Conservation (phyloP, 495 filamentous ascomycete genomes). For the Neurospora tetrasperma region DNA sequence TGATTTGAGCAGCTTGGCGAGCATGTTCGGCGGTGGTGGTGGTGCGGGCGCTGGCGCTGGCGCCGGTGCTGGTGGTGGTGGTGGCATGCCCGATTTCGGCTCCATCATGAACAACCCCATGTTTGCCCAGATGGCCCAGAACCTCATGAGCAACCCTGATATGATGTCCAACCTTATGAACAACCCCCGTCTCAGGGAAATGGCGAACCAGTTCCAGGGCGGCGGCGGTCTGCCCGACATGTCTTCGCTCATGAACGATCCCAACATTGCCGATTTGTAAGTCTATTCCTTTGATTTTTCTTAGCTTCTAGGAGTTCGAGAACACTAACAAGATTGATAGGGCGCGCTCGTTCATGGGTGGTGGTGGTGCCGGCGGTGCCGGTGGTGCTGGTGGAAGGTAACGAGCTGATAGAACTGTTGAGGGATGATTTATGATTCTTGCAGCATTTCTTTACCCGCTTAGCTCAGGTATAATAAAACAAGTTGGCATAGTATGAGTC, state of each 20-base stretch:
- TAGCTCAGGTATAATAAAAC: not conserved
- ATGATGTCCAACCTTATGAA: slow-evolving; percentile 83
- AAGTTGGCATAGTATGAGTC: not conserved
- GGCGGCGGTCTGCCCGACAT: slow-evolving; percentile 85
- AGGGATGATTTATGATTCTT: not conserved
- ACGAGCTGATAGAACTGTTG: not conserved
- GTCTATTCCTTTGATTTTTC: slow-evolving; percentile 19
- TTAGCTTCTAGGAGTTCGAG: not conserved
- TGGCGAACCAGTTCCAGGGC: slow-evolving; percentile 60
- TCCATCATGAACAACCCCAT: slow-evolving; percentile 94
- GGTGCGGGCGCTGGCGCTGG: slow-evolving; percentile 33
- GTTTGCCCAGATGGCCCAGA: slow-evolving; percentile 93
- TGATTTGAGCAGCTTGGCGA: slow-evolving; percentile 44
- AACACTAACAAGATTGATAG: slow-evolving; percentile 26
- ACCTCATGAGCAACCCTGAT: slow-evolving; percentile 90
- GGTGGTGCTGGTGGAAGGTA: slow-evolving; percentile 25
- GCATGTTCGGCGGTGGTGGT: slow-evolving; percentile 53
- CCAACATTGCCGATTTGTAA: slow-evolving; percentile 87
- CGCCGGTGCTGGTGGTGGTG: slow-evolving; percentile 42
- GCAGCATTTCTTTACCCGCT: not conserved
- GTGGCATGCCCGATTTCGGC: slow-evolving; percentile 74
- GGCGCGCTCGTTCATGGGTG: slow-evolving; percentile 72
- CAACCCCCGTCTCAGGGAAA: slow-evolving; percentile 77
- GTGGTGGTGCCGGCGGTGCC: slow-evolving; percentile 25
- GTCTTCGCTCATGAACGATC: slow-evolving; percentile 74